These are phyloP conservation scores for Conoideocrella luteorostrata DNA, from an alignment of 2,329 filamentous ascomycete species.

Conservation along the genomic window DNA sequence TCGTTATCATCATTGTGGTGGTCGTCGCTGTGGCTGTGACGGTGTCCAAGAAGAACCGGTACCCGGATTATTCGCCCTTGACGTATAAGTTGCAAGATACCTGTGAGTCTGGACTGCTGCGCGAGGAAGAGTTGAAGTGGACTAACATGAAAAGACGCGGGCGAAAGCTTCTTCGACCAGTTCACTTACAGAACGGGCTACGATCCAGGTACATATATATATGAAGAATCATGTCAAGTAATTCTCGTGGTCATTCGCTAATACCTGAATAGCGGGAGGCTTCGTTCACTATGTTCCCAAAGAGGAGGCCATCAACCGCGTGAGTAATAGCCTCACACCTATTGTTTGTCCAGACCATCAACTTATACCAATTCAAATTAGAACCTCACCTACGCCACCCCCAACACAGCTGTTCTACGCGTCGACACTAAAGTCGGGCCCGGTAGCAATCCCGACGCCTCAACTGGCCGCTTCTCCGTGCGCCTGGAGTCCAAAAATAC, in stretches of 20 bases:
- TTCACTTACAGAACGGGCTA: conserved; percentile 47
- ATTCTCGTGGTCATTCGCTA: neutral
- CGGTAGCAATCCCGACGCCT: conserved; percentile 39
- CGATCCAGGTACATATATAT: conserved; percentile 42
- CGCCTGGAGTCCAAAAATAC: conserved; percentile 54
- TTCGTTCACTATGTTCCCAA: conserved; percentile 49
- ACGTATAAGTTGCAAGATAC: conserved; percentile 43
- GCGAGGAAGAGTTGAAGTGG: too few relatives aligned
- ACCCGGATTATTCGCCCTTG: conserved; percentile 42
- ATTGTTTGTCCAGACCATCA: too few relatives aligned
- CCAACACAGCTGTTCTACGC: conserved; percentile 46
- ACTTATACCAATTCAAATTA: too few relatives aligned
- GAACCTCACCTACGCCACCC: conserved; percentile 58
- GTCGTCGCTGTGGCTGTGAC: conserved; percentile 40
- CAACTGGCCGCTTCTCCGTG: conserved; percentile 56
- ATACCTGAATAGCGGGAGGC: conserved; percentile 29
- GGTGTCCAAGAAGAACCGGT: conserved; percentile 31
- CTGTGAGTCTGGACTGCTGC: conserved; percentile 31
- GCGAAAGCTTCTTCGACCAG: conserved; percentile 46
- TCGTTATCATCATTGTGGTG: conserved; percentile 41
- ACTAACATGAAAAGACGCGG: conserved; percentile 33
- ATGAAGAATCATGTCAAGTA: too few relatives aligned
- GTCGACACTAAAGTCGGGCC: conserved; percentile 55
- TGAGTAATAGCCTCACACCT: conserved; percentile 21
- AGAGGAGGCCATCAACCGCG: conserved; percentile 33